phyloP scores from a whole-genome alignment of 371 early-diverging fungal species.

The Batkoa obscura region DNA sequence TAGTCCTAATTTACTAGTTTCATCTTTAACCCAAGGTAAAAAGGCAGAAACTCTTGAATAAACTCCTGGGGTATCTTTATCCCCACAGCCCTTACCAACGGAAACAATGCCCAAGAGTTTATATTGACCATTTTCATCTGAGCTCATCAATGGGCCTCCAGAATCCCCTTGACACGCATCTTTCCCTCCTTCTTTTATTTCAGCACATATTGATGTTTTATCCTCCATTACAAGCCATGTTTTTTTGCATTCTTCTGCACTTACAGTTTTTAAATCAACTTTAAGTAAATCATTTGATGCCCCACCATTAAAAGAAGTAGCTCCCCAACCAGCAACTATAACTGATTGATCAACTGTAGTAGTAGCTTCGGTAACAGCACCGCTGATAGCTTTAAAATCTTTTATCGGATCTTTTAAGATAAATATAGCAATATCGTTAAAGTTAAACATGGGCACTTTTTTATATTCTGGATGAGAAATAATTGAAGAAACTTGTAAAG shows the following conservation, averaged over 20 bases:
- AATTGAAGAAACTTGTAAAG: neutral
- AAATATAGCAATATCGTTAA: neutral
- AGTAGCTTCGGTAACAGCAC: neutral
- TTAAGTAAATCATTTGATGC: neutral
- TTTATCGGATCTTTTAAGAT: neutral
- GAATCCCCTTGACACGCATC: neutral
- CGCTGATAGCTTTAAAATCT: neutral
- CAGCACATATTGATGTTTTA: neutral
- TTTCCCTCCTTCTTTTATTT: neutral
- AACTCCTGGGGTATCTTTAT: neutral
- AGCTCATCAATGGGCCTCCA: neutral
- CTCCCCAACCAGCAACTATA: neutral
- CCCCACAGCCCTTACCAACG: neutral
- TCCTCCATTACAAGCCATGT: neutral
- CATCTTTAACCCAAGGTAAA: neutral
- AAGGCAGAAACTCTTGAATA: neutral
- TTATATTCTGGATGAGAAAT: neutral
- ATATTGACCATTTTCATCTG: neutral
- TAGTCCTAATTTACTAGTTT: neutral
- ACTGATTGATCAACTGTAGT: neutral
- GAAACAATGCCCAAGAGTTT: slow-evolving; percentile 9
- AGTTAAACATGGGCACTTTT: neutral
- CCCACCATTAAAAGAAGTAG: neutral
- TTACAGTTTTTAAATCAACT: neutral
- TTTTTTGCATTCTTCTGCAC: neutral